phyloP scores from a whole-genome alignment of 2,329 filamentous ascomycete genomes.

The Ophiostoma perfectum region DNA sequence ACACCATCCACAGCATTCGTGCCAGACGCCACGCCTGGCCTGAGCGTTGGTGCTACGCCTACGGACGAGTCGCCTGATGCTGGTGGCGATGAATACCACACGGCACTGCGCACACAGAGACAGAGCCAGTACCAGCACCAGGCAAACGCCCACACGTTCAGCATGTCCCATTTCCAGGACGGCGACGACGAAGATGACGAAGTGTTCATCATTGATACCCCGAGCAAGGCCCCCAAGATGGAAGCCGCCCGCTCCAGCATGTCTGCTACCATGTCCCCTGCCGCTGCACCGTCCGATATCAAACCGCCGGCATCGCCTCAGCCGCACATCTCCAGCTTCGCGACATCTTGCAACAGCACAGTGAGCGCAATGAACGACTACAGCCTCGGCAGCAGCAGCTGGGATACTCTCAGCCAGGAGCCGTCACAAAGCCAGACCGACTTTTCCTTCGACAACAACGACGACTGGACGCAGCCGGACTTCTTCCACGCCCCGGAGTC shows the following conservation, averaged over 20 bases:
- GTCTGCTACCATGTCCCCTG: background rate
- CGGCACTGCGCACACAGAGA: background rate
- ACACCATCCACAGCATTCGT: conserved; percentile 9
- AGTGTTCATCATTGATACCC: conserved; percentile 36
- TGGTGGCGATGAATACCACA: conserved; percentile 27
- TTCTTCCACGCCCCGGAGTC: conserved; percentile 17
- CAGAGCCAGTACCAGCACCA: background rate
- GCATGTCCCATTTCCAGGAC: conserved; percentile 24
- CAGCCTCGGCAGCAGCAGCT: background rate
- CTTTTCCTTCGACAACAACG: conserved; percentile 21
- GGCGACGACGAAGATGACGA: conserved; percentile 31
- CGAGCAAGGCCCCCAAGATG: conserved; percentile 33
- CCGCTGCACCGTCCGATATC: background rate
- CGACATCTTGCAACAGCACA: background rate
- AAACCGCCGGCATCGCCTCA: background rate
- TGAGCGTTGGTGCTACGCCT: conserved; percentile 23
- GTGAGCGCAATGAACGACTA: background rate
- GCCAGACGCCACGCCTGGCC: conserved; percentile 20
- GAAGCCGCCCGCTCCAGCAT: background rate
- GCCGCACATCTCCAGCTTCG: background rate
- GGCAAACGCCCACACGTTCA: background rate
- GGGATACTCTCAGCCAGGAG: background rate
- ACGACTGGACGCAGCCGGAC: conserved; percentile 17
- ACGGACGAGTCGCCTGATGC: conserved; percentile 20
- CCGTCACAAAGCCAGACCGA: background rate